Percentiles rank a stretch among this genome's conserved stretches.
Conservation (phyloP, 192 early-diverging fungal genomes). For the Mortierella antarctica region DNA sequence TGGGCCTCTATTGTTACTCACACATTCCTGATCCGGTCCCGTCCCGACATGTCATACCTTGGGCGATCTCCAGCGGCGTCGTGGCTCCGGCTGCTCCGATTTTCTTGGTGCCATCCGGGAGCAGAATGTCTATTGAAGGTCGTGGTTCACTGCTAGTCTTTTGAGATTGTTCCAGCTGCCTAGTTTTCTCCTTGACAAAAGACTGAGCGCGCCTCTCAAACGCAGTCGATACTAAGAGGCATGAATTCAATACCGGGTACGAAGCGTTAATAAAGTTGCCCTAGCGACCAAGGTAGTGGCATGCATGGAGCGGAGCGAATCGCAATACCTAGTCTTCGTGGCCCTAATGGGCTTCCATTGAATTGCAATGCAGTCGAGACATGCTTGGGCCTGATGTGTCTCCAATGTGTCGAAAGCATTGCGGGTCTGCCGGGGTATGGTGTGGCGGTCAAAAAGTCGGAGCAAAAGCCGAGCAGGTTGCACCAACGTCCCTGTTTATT, state of each 20-base stretch:
- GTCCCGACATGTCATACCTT: conserved; percentile 39
- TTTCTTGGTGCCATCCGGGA: conserved; percentile 40
- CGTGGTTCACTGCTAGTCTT: not conserved
- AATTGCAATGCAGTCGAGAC: not conserved
- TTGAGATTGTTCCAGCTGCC: conserved; percentile 5
- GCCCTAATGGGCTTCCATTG: conserved; percentile 8
- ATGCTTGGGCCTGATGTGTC: conserved; percentile 12
- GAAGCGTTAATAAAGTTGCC: not conserved
- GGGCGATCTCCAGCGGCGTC: conserved; percentile 65
- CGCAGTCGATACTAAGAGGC: conserved; percentile 14
- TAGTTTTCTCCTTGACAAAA: conserved; percentile 31
- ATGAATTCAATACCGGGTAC: not conserved
- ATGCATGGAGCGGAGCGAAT: not conserved
- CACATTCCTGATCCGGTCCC: no score
- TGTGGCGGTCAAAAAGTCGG: no score
- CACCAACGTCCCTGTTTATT: not conserved
- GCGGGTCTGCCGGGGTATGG: not conserved
- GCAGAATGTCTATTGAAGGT: conserved; percentile 25
- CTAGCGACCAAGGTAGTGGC: not conserved
- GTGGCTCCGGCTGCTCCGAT: conserved; percentile 26
- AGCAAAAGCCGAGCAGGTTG: not conserved
- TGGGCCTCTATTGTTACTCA: no score
- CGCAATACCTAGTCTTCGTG: conserved; percentile 8
- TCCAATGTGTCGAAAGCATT: conserved; percentile 31
- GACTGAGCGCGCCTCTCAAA: conserved; percentile 41